These are phyloP conservation scores for Lentinula aciculospora DNA, from an alignment of 768 basidiomycete genomes.

Conservation along the genomic window DNA sequence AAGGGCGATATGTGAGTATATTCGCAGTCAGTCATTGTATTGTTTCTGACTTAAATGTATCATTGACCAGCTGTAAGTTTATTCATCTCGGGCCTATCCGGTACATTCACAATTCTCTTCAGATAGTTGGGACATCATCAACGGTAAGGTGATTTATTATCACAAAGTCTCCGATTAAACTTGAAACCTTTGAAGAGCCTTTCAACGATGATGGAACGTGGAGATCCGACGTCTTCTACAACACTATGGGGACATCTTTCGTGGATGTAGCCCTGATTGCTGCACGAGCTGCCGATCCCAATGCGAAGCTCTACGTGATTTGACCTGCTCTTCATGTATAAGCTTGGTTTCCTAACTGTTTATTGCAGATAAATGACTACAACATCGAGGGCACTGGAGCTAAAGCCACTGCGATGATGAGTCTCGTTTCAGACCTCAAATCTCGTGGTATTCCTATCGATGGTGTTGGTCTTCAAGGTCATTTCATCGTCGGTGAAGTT, in stretches of 20 bases:
- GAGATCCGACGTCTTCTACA: constrained; percentile 47
- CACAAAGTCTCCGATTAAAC: background rate
- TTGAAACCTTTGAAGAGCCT: constrained; percentile 28
- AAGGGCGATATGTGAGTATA: constrained; percentile 27
- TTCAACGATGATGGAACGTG: constrained; percentile 60
- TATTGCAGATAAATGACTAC: constrained; percentile 13
- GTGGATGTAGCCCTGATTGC: constrained; percentile 45
- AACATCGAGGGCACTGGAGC: constrained; percentile 37
- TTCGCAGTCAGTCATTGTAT: no score
- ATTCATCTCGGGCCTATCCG: background rate
- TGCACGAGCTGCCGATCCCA: constrained; percentile 48
- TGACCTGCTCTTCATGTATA: background rate
- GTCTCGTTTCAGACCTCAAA: constrained; percentile 44
- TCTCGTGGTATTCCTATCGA: constrained; percentile 46
- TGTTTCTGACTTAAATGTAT: background rate
- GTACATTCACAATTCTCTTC: constrained; percentile 1
- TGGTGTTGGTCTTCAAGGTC: constrained; percentile 56
- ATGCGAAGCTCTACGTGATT: constrained; percentile 50
- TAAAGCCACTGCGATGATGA: constrained; percentile 53
- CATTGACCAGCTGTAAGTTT: background rate
- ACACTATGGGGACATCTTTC: constrained; percentile 41
- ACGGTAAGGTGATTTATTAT: constrained; percentile 23
- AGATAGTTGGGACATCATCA: constrained; percentile 51
- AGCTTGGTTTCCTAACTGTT: background rate
- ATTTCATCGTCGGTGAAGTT: constrained; percentile 54